phyloP scores from a whole-genome alignment of 345 rosid species.

The Citrus reticulata region DNA sequence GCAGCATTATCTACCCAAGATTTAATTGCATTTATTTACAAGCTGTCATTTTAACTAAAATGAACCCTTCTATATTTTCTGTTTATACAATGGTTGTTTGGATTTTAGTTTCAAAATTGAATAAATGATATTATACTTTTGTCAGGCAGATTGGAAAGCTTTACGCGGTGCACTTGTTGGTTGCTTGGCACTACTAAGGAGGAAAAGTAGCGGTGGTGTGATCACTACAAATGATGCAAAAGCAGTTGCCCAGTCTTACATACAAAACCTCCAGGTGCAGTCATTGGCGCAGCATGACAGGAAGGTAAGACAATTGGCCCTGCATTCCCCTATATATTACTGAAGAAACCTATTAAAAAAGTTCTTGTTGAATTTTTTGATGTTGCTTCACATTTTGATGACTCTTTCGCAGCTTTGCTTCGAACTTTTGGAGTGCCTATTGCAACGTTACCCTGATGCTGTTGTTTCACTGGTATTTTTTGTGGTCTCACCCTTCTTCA shows the following conservation, averaged over 20 bases:
- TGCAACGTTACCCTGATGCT: slow-evolving; percentile 52
- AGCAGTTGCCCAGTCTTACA: slow-evolving; percentile 51
- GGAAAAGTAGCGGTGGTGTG: slow-evolving; percentile 46
- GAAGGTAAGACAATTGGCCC: slow-evolving; percentile 39
- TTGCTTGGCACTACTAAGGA: slow-evolving; percentile 74
- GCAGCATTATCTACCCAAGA: slow-evolving; percentile 1
- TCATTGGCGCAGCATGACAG: slow-evolving; percentile 72
- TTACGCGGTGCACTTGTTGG: slow-evolving; percentile 86
- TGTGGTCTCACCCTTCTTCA: slow-evolving; percentile 9
- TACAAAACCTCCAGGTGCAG: slow-evolving; percentile 65
- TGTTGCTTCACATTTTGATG: slow-evolving; percentile 13
- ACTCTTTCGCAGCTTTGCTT: slow-evolving; percentile 67
- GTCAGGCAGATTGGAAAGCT: slow-evolving; percentile 96
- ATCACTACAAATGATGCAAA: slow-evolving; percentile 54
- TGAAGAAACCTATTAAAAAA: not conserved
- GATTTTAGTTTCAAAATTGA: slow-evolving; percentile 13
- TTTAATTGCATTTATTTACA: not conserved
- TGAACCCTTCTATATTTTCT: not conserved
- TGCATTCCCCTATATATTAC: not conserved
- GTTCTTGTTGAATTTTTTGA: not conserved
- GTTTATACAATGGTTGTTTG: not conserved
- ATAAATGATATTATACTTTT: slow-evolving; percentile 28
- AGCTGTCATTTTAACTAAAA: not conserved
- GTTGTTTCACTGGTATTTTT: slow-evolving; percentile 51
- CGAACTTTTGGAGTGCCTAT: slow-evolving; percentile 77